These are phyloP conservation scores for Poa annua DNA, from an alignment of 176 grass and related monocot species.

Conservation along the genomic window DNA sequence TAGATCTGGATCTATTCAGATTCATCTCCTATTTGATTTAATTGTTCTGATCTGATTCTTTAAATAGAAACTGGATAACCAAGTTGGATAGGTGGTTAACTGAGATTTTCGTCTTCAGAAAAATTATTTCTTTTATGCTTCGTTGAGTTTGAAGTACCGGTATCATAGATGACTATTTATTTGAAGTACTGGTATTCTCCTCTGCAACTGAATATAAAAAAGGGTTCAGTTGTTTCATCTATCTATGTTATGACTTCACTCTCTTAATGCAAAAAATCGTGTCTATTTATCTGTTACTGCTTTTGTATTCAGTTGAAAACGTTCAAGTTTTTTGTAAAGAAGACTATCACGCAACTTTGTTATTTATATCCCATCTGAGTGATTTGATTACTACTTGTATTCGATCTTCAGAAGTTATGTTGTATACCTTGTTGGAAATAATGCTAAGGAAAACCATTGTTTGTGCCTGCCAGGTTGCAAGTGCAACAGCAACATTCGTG, in stretches of 20 bases:
- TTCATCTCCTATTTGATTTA: background rate
- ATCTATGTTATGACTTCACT: background rate
- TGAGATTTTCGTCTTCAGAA: background rate
- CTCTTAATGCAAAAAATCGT: background rate
- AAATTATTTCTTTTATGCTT: background rate
- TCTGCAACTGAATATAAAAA: background rate
- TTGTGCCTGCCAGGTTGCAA: conserved; percentile 73
- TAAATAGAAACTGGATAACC: background rate
- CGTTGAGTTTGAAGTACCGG: background rate
- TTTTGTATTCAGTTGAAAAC: background rate
- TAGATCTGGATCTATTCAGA: conserved; percentile 19
- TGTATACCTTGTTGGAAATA: background rate
- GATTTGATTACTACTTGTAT: background rate
- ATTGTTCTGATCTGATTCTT: background rate
- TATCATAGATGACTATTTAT: background rate
- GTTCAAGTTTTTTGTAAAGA: background rate
- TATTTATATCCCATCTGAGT: background rate
- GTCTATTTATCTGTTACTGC: background rate
- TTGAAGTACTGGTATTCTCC: background rate
- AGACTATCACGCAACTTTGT: background rate
- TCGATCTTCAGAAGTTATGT: background rate
- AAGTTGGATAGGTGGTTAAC: background rate
- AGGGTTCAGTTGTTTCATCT: background rate
- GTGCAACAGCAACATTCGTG: conserved; percentile 96
- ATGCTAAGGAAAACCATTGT: background rate